These are phyloP conservation scores for Aschersonia sp. DNA, from an alignment of 2,329 filamentous ascomycete species.

Conservation along the genomic window DNA sequence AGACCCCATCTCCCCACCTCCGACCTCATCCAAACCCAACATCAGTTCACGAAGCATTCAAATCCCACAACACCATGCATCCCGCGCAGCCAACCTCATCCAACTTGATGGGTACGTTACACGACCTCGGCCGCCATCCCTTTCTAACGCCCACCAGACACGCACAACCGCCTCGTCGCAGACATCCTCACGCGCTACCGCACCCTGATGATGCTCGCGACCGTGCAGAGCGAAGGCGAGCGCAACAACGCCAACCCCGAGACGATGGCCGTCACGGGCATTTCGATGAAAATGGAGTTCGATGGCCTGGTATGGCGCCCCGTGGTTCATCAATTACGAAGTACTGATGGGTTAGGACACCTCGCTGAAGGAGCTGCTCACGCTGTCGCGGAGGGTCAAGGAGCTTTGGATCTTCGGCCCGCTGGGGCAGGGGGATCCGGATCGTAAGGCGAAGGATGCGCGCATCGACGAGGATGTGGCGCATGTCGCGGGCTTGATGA, in stretches of 20 bases:
- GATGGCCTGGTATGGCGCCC: slow-evolving; percentile 21
- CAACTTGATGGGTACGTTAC: slow-evolving; percentile 20
- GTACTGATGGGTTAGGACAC: slow-evolving; percentile 15
- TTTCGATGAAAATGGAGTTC: slow-evolving; percentile 30
- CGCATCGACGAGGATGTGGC: slow-evolving; percentile 20
- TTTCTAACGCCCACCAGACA: slow-evolving; percentile 15
- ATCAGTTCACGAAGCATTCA: too few species aligned
- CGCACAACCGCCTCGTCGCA: slow-evolving; percentile 28
- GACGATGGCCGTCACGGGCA: slow-evolving; percentile 25
- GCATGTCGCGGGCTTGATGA: slow-evolving; percentile 18
- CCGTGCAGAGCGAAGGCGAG: slow-evolving; percentile 25
- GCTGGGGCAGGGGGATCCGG: slow-evolving; percentile 22
- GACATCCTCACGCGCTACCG: slow-evolving; percentile 29
- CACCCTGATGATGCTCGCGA: slow-evolving; percentile 27
- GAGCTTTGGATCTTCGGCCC: slow-evolving; percentile 30
- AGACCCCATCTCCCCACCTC: too few species aligned
- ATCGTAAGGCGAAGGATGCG: slow-evolving; percentile 19
- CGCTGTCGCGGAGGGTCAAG: slow-evolving; percentile 28
- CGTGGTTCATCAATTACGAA: not conserved
- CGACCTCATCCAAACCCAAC: too few species aligned
- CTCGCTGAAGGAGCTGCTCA: slow-evolving; percentile 28
- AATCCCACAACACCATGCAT: slow-evolving; percentile 12
- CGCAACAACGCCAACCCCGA: slow-evolving; percentile 23
- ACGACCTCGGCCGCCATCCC: not conserved
- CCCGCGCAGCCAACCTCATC: slow-evolving; percentile 16